A percentile compares a stretch with the other conserved stretches of the same genome.
phyloP scores from a whole-genome alignment of 108 stramenopile species.

The Hondaea fermentalgiana region DNA sequence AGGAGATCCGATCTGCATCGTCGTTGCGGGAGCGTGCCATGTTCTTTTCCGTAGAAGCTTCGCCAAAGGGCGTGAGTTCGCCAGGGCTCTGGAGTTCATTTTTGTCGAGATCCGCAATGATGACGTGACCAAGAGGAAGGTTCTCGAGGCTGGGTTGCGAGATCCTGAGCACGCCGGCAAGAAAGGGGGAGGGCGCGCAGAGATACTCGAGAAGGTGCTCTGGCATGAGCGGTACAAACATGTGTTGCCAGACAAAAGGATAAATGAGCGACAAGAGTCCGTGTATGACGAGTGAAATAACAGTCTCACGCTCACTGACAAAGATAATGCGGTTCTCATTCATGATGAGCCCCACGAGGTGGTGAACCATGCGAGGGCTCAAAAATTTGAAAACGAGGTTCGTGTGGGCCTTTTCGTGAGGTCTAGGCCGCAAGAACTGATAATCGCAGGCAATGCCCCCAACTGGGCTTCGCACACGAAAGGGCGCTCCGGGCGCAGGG shows the following conservation, averaged over 20 bases:
- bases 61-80: not conserved
- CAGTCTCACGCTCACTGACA: not conserved
- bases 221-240: slow-evolving; percentile 10
- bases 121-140: not conserved
- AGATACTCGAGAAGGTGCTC: slow-evolving; percentile 11
- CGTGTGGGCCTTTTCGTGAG: not conserved
- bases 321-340: not conserved
- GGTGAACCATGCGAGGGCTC: not conserved
- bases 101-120: not conserved
- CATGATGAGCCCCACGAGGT: not conserved
- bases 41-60: not conserved
- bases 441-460: not conserved
- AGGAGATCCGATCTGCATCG: not conserved
- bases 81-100: not conserved
- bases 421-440: not conserved
- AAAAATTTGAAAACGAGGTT: not conserved
- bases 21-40: not conserved
- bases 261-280: not conserved
- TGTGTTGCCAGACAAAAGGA: slow-evolving; percentile 7
- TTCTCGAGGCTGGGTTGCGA: not conserved
- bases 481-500: not conserved
- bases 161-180: not conserved
- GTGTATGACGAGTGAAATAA: not conserved
- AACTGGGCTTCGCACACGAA: not conserved
- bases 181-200: not conserved